These are phyloP conservation scores for Chlorella sp. DNA, from an alignment of 139 green algal genomes.

Conservation along the genomic window DNA sequence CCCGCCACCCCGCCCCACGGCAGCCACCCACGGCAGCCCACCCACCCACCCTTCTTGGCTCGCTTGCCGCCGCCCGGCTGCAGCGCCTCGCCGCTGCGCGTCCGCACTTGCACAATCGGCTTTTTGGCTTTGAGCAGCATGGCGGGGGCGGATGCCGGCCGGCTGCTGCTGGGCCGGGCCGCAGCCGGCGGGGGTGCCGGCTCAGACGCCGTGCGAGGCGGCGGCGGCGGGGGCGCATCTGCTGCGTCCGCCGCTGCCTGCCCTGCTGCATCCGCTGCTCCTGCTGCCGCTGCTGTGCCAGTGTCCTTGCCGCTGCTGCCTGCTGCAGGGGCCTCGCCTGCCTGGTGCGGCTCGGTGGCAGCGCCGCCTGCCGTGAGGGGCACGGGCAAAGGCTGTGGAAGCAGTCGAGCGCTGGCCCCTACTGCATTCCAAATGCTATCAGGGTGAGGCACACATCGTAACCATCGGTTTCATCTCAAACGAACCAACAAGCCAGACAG, in stretches of 20 bases:
- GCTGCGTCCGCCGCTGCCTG: neutral
- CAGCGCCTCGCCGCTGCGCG: conserved; percentile 8
- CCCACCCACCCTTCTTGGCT: conserved; percentile 52
- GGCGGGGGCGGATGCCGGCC: neutral
- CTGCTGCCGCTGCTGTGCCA: neutral
- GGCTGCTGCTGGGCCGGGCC: neutral
- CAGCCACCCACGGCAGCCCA: neutral
- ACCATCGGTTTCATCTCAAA: too few relatives aligned
- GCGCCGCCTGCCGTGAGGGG: too few relatives aligned
- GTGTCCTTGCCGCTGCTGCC: neutral
- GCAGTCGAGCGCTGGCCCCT: too few relatives aligned
- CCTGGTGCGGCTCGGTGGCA: too few relatives aligned
- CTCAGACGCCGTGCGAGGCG: neutral
- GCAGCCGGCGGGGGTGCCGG: neutral
- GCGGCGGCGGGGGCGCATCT: neutral
- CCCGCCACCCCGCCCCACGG: too few relatives aligned
- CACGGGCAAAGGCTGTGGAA: too few relatives aligned
- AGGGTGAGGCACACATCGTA: too few relatives aligned
- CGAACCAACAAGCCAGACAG: too few relatives aligned
- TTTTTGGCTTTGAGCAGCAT: conserved; percentile 49
- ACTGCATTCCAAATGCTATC: too few relatives aligned
- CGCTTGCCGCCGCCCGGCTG: conserved; percentile 10
- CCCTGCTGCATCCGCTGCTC: neutral
- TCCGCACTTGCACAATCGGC: conserved; percentile 39
- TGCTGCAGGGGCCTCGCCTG: neutral